Conservation (phyloP, 2,329 filamentous ascomycete species). For the Alternaria solani region DNA sequence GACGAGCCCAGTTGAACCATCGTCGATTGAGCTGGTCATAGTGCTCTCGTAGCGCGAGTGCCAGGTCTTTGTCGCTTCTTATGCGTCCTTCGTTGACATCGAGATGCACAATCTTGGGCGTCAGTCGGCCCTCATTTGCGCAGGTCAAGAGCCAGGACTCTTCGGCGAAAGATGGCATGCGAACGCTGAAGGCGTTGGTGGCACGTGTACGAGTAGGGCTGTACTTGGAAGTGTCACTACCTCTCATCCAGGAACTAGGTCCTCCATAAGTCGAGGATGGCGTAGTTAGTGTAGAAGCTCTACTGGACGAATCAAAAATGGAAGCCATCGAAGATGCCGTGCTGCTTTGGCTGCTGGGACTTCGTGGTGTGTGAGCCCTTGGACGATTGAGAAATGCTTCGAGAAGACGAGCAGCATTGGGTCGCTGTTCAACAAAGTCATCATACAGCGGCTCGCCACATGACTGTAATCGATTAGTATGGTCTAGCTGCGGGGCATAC, state of each 20-base stretch:
- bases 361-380: constrained; percentile 33
- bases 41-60: constrained; percentile 44
- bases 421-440: constrained; percentile 49
- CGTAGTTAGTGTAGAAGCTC: constrained; percentile 38
- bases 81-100: constrained; percentile 45
- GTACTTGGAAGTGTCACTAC: constrained; percentile 28
- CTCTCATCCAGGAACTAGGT: constrained; percentile 28
- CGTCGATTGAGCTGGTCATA: constrained; percentile 45
- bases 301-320: constrained; percentile 37
- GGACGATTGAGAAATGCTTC: constrained; percentile 51
- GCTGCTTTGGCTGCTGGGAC: constrained; percentile 32
- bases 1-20: constrained; percentile 43
- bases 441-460: constrained; percentile 49
- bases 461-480: constrained; percentile 25
- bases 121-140: constrained; percentile 48
- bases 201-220: constrained; percentile 34
- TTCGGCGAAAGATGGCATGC: constrained; percentile 27
- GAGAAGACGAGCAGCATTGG: constrained; percentile 50
- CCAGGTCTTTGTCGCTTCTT: constrained; percentile 48
- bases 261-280: constrained; percentile 41
- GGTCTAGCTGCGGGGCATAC: not conserved
- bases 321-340: constrained; percentile 39
- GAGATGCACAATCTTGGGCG: constrained; percentile 50
- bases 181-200: constrained; percentile 38
- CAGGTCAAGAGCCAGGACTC: constrained; percentile 51